phyloP scores from a whole-genome alignment of 352 stramenopile species.

The Globisporangium middletonii region DNA sequence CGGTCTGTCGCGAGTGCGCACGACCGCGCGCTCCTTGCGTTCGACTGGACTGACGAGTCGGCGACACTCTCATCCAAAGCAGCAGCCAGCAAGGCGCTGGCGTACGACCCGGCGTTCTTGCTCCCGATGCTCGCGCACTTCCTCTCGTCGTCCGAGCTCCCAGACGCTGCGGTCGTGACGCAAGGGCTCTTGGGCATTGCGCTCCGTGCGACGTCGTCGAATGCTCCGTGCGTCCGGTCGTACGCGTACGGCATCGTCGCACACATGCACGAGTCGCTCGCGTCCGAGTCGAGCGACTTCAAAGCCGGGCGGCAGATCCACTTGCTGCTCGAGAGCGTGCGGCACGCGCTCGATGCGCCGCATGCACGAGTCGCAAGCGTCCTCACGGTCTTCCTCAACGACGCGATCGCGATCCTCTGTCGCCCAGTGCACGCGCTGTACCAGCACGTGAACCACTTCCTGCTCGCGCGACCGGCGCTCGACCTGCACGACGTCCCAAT shows the following conservation, averaged over 20 bases:
- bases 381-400: conserved; percentile 82
- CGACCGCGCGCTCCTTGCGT: conserved; percentile 25
- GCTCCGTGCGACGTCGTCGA: conserved; percentile 67
- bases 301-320: conserved; percentile 73
- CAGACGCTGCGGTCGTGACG: conserved; percentile 49
- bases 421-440: conserved; percentile 72
- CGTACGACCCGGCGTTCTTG: conserved; percentile 76
- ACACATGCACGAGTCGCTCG: conserved; percentile 65
- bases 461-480: conserved; percentile 70
- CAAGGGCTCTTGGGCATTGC: conserved; percentile 67
- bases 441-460: conserved; percentile 77
- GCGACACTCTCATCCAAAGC: not conserved
- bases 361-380: conserved; percentile 61
- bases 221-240: conserved; percentile 39
- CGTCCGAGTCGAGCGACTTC: conserved; percentile 54
- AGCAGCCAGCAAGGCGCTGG: not conserved
- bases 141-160: conserved; percentile 61
- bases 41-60: conserved; percentile 9
- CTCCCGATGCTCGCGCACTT: conserved; percentile 74
- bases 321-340: conserved; percentile 74
- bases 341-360: conserved; percentile 43
- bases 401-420: conserved; percentile 59
- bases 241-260: conserved; percentile 75
- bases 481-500: conserved; percentile 81
- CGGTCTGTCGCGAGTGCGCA: conserved; percentile 23